Conservation (phyloP, 2,329 filamentous ascomycete genomes). For the Fusarium begoniae region DNA sequence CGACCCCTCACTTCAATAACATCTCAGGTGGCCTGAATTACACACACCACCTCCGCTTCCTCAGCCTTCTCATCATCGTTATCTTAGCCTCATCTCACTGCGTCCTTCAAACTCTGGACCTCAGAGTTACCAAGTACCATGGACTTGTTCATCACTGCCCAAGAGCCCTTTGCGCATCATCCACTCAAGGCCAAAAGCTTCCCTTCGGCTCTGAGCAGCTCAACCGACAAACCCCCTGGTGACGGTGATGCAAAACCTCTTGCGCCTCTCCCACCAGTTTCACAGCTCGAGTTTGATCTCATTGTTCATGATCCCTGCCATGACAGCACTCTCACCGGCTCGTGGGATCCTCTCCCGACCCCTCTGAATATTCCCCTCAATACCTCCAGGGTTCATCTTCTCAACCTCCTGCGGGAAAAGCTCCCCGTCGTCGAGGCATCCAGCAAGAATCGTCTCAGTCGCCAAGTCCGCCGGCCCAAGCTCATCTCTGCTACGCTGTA, state of each 20-base stretch:
- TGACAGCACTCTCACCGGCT: constrained; percentile 39
- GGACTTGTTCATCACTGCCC: constrained; percentile 42
- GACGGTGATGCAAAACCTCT: neutral
- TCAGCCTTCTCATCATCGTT: neutral
- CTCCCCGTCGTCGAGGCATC: constrained; percentile 20
- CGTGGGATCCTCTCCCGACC: constrained; percentile 36
- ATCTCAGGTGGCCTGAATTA: neutral
- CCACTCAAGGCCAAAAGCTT: constrained; percentile 34
- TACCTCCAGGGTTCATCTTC: constrained; percentile 39
- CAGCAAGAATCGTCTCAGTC: neutral
- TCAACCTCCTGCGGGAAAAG: constrained; percentile 34
- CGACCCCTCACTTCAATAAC: neutral
- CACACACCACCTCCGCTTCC: neutral
- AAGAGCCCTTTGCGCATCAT: constrained; percentile 38
- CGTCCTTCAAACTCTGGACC: neutral
- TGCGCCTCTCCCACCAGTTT: neutral
- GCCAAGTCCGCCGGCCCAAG: constrained; percentile 26
- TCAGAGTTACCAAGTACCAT: constrained; percentile 1
- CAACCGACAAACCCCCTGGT: constrained; percentile 11
- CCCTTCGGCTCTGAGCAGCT: constrained; percentile 1
- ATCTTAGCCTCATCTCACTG: neutral
- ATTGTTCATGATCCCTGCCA: constrained; percentile 33
- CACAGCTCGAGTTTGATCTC: constrained; percentile 39
- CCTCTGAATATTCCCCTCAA: constrained; percentile 28
- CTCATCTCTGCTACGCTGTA: constrained; percentile 35